Evolutionary conservation across 1,284 basidiomycete genomes (phyloP).

Genomic region (Vanrija sp.): DNA sequence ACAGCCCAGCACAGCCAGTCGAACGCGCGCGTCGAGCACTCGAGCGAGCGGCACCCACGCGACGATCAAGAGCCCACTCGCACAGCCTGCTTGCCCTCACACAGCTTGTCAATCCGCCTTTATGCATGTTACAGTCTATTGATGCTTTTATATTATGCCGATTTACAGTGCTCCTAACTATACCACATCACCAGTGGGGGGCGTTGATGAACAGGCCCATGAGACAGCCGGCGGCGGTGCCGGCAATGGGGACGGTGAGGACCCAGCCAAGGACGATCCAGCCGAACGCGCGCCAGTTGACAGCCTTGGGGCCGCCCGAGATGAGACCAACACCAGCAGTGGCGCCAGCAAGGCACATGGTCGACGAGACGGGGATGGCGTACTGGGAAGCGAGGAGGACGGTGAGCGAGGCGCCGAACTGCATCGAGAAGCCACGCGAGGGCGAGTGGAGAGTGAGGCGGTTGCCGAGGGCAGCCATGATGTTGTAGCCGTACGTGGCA

Average conservation of each 20-base stretch:
- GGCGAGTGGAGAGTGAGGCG: conserved; percentile 52
- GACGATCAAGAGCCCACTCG: no score
- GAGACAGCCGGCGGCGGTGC: conserved; percentile 42
- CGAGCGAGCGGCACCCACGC: no score
- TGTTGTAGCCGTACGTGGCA: conserved; percentile 50
- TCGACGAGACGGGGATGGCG: conserved; percentile 46
- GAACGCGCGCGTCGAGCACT: no score
- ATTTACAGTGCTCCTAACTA: no score
- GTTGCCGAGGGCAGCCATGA: conserved; percentile 51
- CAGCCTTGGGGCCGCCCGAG: conserved; percentile 45
- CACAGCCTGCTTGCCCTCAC: no score
- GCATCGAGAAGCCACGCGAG: conserved; percentile 53
- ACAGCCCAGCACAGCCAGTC: no score
- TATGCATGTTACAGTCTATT: no score
- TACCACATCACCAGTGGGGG: conserved; percentile 27
- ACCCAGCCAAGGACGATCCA: conserved; percentile 37
- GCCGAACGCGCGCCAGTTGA: conserved; percentile 39
- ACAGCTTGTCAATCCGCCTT: no score
- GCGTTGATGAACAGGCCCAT: conserved; percentile 47
- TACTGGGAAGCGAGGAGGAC: conserved; percentile 51
- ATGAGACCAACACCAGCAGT: conserved; percentile 51
- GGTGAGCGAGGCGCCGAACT: conserved; percentile 51
- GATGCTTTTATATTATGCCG: no score
- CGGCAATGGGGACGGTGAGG: conserved; percentile 49
- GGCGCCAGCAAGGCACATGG: conserved; percentile 52